Conservation (phyloP, 148 eudicot genomes). For the Rheum nobile region DNA sequence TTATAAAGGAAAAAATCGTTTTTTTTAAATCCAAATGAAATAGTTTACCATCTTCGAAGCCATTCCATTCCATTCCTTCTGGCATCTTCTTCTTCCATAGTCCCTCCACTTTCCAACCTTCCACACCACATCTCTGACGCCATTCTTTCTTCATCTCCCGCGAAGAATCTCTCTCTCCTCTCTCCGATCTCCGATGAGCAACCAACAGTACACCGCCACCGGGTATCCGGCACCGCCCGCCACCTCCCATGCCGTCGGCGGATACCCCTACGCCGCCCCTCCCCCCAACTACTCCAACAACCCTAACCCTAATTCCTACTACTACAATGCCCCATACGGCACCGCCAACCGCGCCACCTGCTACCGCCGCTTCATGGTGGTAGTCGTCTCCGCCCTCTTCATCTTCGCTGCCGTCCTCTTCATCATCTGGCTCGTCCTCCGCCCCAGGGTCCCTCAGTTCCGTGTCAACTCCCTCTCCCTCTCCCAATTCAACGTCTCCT, state of each 20-base stretch:
- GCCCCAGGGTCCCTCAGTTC: slow-evolving; percentile 73
- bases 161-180: not conserved
- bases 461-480: slow-evolving; percentile 32
- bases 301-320: slow-evolving; percentile 13
- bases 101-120: not conserved
- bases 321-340: slow-evolving; percentile 10
- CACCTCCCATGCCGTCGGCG: slow-evolving; percentile 10
- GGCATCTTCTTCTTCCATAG: slow-evolving; percentile 2
- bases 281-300: slow-evolving; percentile 30
- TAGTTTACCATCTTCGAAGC: too few species aligned
- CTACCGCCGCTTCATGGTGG: slow-evolving; percentile 54
- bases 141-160: not conserved
- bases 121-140: not conserved
- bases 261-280: slow-evolving; percentile 32
- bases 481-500: slow-evolving; percentile 28
- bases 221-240: not conserved
- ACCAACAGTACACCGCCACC: slow-evolving; percentile 6
- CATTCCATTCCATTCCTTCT: not conserved
- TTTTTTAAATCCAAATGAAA: too few species aligned
- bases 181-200: not conserved
- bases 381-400: slow-evolving; percentile 34
- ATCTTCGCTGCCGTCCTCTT: slow-evolving; percentile 43
- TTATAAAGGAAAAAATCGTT: too few species aligned
- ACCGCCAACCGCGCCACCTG: slow-evolving; percentile 33
- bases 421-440: slow-evolving; percentile 65